Conservation (phyloP, 768 basidiomycete genomes). For the Antrodiella citrinella region DNA sequence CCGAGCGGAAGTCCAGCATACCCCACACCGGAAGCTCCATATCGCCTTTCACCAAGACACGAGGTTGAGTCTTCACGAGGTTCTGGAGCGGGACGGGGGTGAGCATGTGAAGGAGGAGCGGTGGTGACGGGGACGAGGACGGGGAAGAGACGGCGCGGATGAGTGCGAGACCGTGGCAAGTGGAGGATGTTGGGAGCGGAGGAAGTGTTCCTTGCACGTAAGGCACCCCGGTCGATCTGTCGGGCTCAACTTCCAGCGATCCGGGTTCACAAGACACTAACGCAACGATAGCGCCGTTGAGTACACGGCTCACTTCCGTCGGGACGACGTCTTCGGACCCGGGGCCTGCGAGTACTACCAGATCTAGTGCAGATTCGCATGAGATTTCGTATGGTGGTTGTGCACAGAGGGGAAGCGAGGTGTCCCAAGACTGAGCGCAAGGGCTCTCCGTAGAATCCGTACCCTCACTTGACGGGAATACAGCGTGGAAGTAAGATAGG, state of each 20-base stretch:
- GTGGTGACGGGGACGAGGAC: constrained; percentile 27
- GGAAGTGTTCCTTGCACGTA: constrained; percentile 50
- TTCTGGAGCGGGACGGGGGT: constrained; percentile 57
- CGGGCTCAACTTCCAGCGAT: constrained; percentile 25
- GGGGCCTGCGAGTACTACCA: constrained; percentile 59
- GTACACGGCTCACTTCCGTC: constrained; percentile 57
- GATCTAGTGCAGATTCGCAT: constrained; percentile 45
- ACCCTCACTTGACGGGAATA: constrained; percentile 24
- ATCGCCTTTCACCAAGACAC: constrained; percentile 76
- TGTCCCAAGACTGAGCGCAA: constrained; percentile 53
- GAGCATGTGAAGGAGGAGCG: constrained; percentile 57
- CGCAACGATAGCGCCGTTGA: constrained; percentile 78
- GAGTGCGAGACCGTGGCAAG: constrained; percentile 70
- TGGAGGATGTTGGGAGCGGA: constrained; percentile 54
- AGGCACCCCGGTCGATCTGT: constrained; percentile 25
- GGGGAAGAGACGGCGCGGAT: constrained; percentile 55
- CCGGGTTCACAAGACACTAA: constrained; percentile 50
- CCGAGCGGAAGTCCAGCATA: constrained; percentile 62
- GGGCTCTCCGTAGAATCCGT: constrained; percentile 10
- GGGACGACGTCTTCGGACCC: constrained; percentile 74
- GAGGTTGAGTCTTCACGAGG: constrained; percentile 27
- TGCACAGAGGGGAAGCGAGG: constrained; percentile 57
- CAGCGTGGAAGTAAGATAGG: constrained; percentile 71
- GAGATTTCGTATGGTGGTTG: constrained; percentile 68
- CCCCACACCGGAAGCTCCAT: constrained; percentile 84